Conservation (phyloP, 129 eudicot genomes). For the Flaveria bidentis region DNA sequence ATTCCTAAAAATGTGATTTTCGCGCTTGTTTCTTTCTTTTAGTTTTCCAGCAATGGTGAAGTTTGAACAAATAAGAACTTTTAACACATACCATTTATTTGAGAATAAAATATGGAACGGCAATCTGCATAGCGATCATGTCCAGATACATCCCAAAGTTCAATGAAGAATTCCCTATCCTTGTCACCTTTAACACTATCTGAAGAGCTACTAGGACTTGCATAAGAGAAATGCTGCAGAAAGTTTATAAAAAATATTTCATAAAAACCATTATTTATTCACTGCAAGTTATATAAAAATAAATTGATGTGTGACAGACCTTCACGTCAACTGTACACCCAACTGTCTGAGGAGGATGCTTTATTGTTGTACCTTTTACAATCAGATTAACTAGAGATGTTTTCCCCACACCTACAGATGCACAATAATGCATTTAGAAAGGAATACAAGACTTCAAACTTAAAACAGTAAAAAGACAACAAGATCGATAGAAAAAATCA, state of each 20-base stretch:
- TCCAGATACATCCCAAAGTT: constrained; percentile 97
- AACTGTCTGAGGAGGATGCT: constrained; percentile 78
- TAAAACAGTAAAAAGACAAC: neutral
- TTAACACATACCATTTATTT: constrained; percentile 66
- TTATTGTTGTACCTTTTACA: constrained; percentile 63
- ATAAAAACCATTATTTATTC: neutral
- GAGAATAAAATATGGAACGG: constrained; percentile 94
- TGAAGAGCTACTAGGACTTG: constrained; percentile 76
- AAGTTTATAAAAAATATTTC: constrained; percentile 13
- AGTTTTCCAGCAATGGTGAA: neutral
- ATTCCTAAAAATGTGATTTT: too few relatives aligned
- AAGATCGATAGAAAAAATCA: neutral
- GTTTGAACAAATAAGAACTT: constrained; percentile 4
- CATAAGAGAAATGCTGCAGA: constrained; percentile 73
- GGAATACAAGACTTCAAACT: neutral
- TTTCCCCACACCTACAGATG: constrained; percentile 74
- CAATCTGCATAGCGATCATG: constrained; percentile 91
- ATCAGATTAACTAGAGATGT: constrained; percentile 93
- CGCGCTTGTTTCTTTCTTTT: too few relatives aligned
- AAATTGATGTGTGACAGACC: constrained; percentile 38
- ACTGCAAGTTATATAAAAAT: neutral
- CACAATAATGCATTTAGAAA: neutral
- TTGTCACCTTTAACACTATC: constrained; percentile 67
- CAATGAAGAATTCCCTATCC: constrained; percentile 84
- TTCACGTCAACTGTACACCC: constrained; percentile 85